Conservation (phyloP, 2,329 filamentous ascomycete genomes). For the Fusarium succisae region DNA sequence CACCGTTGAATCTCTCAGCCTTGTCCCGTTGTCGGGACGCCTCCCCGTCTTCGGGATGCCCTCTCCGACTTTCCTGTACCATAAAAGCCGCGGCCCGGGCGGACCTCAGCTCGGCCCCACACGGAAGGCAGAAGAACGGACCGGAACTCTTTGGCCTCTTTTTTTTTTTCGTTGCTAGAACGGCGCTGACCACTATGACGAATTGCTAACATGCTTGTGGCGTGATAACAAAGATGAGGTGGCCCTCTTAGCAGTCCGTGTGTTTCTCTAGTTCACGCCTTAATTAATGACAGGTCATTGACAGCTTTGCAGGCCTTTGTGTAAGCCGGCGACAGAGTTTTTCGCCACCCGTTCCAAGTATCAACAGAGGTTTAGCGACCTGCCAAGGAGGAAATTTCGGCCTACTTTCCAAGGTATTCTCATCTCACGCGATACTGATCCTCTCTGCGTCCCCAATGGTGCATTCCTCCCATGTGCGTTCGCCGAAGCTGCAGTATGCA, state of each 20-base stretch:
- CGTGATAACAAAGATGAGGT: not conserved
- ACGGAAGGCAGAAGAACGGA: not conserved
- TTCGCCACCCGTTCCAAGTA: not conserved
- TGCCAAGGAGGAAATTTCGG: not conserved
- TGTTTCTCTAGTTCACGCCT: not conserved
- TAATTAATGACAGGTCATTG: constrained; percentile 1
- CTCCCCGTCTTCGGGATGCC: not conserved
- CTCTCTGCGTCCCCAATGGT: not conserved
- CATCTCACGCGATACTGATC: not conserved
- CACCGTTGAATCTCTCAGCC: not conserved
- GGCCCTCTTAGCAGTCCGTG: not conserved
- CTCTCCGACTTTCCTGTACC: not conserved
- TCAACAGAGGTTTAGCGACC: not conserved
- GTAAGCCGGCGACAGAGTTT: not conserved
- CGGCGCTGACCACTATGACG: not conserved
- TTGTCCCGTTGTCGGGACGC: not conserved
- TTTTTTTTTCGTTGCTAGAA: not conserved
- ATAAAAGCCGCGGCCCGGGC: not conserved
- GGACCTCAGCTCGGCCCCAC: not conserved
- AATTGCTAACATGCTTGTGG: not conserved
- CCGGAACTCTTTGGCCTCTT: not conserved
- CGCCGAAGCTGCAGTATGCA: not conserved
- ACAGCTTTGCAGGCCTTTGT: not conserved
- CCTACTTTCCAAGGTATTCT: not conserved
- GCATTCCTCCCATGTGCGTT: not conserved